Evolutionary conservation across 1,284 basidiomycete species (phyloP), one percentile per base, ranked within the genome.

Genomic region (Singerocomus inundabilis): DNA sequence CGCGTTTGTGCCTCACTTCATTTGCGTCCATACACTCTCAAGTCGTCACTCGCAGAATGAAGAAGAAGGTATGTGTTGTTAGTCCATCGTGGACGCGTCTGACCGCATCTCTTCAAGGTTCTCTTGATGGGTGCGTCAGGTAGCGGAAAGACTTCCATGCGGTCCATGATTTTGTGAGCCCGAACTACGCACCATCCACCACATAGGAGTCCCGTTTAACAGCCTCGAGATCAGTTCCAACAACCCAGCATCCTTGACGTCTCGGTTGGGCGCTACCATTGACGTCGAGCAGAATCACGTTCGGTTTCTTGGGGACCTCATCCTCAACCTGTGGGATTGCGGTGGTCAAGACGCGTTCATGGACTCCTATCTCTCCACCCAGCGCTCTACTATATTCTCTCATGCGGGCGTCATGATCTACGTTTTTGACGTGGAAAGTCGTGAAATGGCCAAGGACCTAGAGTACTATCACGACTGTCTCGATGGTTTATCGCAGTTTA

Each of bases 221-320:
- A 13, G 15, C 42, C 50, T 48, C 24, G 46, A 49, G 42, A 44
- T 41, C 62, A 95, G 93, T 70, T 95, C 94, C 34, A 95, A 96
- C 67, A 95, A 96, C 63, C 90, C 92, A 16, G 93, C 96, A 3
- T 89, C 89, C 43, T 81, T 97, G 55, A 98, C 96, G 3, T 81
- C 90, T 33, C 83, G 95, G 15, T 79, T 99, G 15, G 95, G 95
- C 24, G 94, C 94, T 21, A 99, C 96, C 1, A 94, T 98, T 57
- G 97, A 98, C 65, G 93, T 99, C 52, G 97, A 99, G 70, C 92
- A 95, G 66, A 96, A 95, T 57, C 93, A 98, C 63, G 92, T 99
- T 53, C 91, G 94, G 38, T 98, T 99, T 70, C 83, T 99, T 18
- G 94, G 93, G 16, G 91, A 94, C 68, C 84, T 97, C 60, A 84